These are phyloP conservation scores for Pseudogymnoascus sp. DNA, from an alignment of 2,329 filamentous ascomycete species.

Conservation along the genomic window DNA sequence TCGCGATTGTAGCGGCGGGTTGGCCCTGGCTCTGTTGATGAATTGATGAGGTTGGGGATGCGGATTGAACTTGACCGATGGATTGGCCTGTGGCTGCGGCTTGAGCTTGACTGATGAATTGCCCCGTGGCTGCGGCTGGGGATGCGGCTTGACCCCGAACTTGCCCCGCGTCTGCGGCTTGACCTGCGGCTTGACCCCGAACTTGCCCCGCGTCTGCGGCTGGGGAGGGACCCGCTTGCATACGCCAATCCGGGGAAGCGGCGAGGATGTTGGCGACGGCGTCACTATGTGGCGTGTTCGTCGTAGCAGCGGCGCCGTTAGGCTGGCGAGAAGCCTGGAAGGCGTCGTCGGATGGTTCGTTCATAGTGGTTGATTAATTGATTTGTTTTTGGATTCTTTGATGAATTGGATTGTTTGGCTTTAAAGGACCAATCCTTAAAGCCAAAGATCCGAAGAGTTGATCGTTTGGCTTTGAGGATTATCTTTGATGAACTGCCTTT, in stretches of 20 bases:
- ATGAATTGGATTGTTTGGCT: neutral
- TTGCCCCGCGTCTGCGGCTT: neutral
- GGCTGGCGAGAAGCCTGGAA: neutral
- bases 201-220: too few relatives aligned
- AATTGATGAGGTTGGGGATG: too few relatives aligned
- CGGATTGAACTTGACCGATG: too few relatives aligned
- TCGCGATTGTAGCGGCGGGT: too few relatives aligned
- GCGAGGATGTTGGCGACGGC: neutral
- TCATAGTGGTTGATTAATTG: neutral
- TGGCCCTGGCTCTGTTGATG: too few relatives aligned
- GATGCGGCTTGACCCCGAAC: neutral
- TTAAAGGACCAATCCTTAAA: neutral
- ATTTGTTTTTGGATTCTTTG: neutral
- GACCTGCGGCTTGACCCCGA: neutral
- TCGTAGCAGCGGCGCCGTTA: neutral
- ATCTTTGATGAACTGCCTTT: neutral
- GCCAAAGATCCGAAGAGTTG: neutral
- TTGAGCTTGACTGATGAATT: neutral
- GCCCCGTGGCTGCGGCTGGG: neutral
- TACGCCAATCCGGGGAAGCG: neutral
- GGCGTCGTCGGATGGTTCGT: neutral
- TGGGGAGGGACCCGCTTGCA: too few relatives aligned
- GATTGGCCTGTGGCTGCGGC: too few relatives aligned
- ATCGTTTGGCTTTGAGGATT: neutral
- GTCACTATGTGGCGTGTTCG: neutral